These are phyloP conservation scores for Beauveria sp. DNA, from an alignment of 2,329 filamentous ascomycete genomes.

Conservation along the genomic window DNA sequence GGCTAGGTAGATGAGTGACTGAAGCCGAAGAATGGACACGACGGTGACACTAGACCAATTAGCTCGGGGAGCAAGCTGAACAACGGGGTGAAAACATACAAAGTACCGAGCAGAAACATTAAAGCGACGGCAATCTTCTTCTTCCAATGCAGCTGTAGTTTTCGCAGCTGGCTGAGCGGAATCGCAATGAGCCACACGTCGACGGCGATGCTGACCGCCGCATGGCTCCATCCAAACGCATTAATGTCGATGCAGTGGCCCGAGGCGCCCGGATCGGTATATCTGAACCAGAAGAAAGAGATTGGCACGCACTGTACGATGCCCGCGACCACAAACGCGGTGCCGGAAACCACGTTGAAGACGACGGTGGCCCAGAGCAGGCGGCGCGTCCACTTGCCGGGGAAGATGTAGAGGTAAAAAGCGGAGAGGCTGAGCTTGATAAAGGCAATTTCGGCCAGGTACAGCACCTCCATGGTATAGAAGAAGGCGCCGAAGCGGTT, in stretches of 20 bases:
- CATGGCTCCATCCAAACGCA: conserved; percentile 42
- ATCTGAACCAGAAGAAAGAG: conserved; percentile 43
- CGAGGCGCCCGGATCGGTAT: conserved; percentile 32
- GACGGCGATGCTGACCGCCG: conserved; percentile 42
- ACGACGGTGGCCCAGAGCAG: conserved; percentile 35
- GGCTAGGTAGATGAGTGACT: conserved; percentile 17
- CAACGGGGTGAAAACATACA: conserved; percentile 24
- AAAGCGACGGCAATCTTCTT: conserved; percentile 40
- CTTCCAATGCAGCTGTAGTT: conserved; percentile 36
- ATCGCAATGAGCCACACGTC: conserved; percentile 46
- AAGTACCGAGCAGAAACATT: conserved; percentile 44
- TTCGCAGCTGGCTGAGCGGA: conserved; percentile 37
- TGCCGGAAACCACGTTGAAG: conserved; percentile 31
- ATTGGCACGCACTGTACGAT: conserved; percentile 47
- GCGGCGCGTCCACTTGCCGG: conserved; percentile 27
- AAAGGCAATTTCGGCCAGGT: conserved; percentile 38
- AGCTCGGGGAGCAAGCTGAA: background rate
- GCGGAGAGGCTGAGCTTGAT: conserved; percentile 45
- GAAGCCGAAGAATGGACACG: conserved; percentile 19
- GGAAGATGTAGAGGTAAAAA: conserved; percentile 51
- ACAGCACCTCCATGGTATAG: conserved; percentile 35
- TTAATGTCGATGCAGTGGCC: conserved; percentile 45
- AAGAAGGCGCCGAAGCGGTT: conserved; percentile 36
- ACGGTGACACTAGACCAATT: conserved; percentile 16
- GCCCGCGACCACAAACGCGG: conserved; percentile 35